Percentiles rank a stretch among this genome's conserved stretches.
phyloP scores from a whole-genome alignment of 1,139 yeast species.

The Yamadazyma diospyri region DNA sequence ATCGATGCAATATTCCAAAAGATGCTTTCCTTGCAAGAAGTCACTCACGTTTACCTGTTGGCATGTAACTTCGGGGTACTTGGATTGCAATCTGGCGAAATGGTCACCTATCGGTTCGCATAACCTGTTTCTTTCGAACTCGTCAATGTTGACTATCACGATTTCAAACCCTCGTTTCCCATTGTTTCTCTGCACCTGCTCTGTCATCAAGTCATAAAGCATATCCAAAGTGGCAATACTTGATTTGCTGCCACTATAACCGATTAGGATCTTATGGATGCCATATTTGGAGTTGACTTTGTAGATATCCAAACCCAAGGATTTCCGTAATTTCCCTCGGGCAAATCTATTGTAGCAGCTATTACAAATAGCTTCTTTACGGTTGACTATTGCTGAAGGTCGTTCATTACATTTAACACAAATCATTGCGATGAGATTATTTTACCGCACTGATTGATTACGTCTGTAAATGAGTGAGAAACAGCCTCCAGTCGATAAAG shows the following conservation, averaged over 20 bases:
- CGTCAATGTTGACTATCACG: constrained; percentile 52
- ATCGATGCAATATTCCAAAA: constrained; percentile 26
- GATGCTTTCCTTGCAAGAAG: constrained; percentile 23
- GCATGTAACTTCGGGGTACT: constrained; percentile 31
- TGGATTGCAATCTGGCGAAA: constrained; percentile 18
- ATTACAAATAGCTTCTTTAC: constrained; percentile 71
- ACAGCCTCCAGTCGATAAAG: background rate
- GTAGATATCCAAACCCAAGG: constrained; percentile 64
- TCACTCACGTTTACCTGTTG: constrained; percentile 18
- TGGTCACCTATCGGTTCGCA: constrained; percentile 17
- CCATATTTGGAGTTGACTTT: constrained; percentile 49
- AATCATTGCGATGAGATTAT: constrained; percentile 3
- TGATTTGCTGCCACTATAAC: constrained; percentile 63
- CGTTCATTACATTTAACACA: constrained; percentile 48
- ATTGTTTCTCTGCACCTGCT: constrained; percentile 61
- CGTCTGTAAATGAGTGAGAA: constrained; percentile 1
- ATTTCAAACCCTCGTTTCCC: constrained; percentile 70
- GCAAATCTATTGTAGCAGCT: constrained; percentile 71
- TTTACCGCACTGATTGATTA: background rate
- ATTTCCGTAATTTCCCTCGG: constrained; percentile 75
- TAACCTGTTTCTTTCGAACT: constrained; percentile 19
- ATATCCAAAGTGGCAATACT: constrained; percentile 70
- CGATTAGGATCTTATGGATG: constrained; percentile 47
- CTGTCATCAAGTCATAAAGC: constrained; percentile 55
- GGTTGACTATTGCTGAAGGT: constrained; percentile 46